Base-by-base conservation (phyloP, 371 early-diverging fungal genomes). In the Massospora cicadina region DNA sequence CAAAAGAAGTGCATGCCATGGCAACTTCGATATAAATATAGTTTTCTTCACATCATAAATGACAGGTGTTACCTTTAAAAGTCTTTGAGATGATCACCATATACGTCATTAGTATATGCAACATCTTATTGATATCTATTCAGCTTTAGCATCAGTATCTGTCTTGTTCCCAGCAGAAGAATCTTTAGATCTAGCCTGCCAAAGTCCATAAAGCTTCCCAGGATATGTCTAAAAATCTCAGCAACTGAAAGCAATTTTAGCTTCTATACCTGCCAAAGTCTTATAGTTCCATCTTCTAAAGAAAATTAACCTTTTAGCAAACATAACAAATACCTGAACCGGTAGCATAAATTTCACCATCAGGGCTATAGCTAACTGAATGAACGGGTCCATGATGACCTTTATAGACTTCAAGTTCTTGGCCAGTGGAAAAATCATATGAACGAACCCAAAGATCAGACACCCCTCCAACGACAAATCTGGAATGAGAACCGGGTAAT, bases 341-440 rank as follows among this genome's bases (percentile, higher is more conserved):
- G 0, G 89, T 88, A 3, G 92, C 89, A 71, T 90, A 91, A 10
- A 91, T 71, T 64, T 88, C 83, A 54, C 92, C 92, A 72, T 91
- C 92, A 28, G 92, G 92, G 56, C 89, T 89, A 69, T 89, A 89
- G 66, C 87, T 86, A 31, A 87, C 86, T 57, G 87, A 86, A 65
- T 90, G 90, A 53, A 91, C 83, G 0, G 88, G 85, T 0, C 90
- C 90, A 68, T 90, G 90, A 71, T 91, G 92, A 26, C 92, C 92
- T 70, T 89, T 88, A 69, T 86, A 85, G 5, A 86, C 79, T 69
- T 88, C 89, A 67, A 71, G 64, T 63, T 87, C 89, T 53, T 81
- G 72, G 0, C 85, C 90, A 0, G 81, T 73, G 10, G 78, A 77
- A 68, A 82, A 88, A 55, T 88, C 90, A 68, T 84, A 85, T 62